A percentile compares a stretch with the other conserved stretches of the same genome.
Evolutionary conservation across 192 early-diverging fungal genomes (phyloP).

Genomic region (Dissophora globulifera): DNA sequence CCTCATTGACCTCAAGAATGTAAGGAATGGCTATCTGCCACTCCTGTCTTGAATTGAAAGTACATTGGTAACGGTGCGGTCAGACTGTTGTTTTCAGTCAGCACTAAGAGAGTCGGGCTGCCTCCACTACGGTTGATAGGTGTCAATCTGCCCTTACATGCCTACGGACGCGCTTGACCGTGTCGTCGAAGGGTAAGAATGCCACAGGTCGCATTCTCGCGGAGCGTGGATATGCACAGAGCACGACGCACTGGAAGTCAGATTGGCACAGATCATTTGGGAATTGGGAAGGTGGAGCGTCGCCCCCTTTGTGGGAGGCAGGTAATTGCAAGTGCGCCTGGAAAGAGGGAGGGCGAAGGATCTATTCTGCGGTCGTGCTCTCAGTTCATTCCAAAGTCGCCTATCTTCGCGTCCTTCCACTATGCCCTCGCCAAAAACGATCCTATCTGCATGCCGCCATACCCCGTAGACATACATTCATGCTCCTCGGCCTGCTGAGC

Average conservation of each 20-base stretch:
- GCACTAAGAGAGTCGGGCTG: too few species aligned
- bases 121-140: not conserved
- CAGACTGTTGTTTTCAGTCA: too few species aligned
- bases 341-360: not conserved
- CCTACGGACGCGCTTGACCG: too few species aligned
- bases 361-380: not conserved
- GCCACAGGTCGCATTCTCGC: not conserved
- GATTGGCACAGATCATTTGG: conserved; percentile 6
- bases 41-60: too few species aligned
- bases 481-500: not conserved
- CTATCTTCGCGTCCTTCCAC: not conserved
- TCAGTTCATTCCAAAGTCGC: not conserved
- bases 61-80: too few species aligned
- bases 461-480: not conserved
- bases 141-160: conserved; percentile 18
- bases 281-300: conserved; percentile 33
- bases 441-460: conserved; percentile 1
- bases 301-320: conserved; percentile 5
- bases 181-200: too few species aligned
- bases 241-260: too few species aligned
- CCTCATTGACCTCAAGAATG: too few species aligned
- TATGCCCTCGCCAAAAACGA: too few species aligned
- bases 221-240: not conserved
- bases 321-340: too few species aligned
- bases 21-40: too few species aligned